Base-by-base conservation (phyloP, 768 basidiomycete genomes). In the Lentinula raphanica region DNA sequence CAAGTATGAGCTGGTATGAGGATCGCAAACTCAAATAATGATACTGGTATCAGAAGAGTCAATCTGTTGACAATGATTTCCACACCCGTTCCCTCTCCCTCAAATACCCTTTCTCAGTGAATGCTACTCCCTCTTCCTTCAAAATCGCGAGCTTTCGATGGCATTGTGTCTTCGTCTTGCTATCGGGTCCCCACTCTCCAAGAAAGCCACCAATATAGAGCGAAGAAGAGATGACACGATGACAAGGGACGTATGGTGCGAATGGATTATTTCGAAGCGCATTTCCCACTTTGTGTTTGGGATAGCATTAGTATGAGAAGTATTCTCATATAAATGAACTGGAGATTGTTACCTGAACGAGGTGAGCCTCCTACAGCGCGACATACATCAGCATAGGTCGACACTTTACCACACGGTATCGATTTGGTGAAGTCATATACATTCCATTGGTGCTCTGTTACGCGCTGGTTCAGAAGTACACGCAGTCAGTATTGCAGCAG, bases 221-320 rank as follows among this genome's bases (percentile, higher is more conserved):
- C 60, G 77, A 81, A 0, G 84, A 81, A 0, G 86, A 83, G 13
- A 89, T 79, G 54, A 90, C 78, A 32, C 87, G 81, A 63, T 89
- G 88, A 59, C 88, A 90, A 0, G 87, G 88, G 4, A 89, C 75
- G 58, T 74, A 77, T 0, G 87, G 87, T 3, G 79, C 78, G 67
- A 88, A 90, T 0, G 87, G 86, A 63, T 89, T 88, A 50, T 74
- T 76, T 40, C 82, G 74, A 27, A 89, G 69, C 0, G 86, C 87
- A 31, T 71, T 75, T 19, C 87, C 88, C n/a, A 86, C 86, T 83
- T 61, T n/a, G 15, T 56, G 32, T 35, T 8, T 7, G 13, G 32
- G 13, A 29, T 21, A 45, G 27, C 39, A 32, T 49, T 32, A n/a
- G 29, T 25, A 45, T 60, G 49, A 50, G n/a, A 32, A 11, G 2